Percentiles rank a stretch among this genome's conserved stretches.
Conservation (phyloP, 345 rosid species). For the Eucalyptus caleyi region DNA sequence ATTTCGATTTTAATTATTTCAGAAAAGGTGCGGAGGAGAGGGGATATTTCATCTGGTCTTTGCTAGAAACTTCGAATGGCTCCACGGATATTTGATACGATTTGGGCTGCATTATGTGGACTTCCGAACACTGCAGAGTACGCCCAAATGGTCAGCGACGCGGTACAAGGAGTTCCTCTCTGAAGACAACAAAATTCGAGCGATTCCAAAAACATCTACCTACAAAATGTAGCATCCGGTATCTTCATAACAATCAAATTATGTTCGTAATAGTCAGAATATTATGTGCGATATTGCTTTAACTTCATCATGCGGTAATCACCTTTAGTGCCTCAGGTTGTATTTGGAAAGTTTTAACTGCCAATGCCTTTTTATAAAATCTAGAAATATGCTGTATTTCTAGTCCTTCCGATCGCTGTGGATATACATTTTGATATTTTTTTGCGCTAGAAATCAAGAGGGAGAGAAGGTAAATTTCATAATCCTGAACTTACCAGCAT, state of each 20-base stretch:
- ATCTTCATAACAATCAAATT: not conserved
- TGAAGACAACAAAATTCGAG: not conserved
- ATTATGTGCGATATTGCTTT: too few relatives aligned
- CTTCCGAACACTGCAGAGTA: not conserved
- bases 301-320: too few relatives aligned
- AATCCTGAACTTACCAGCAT: too few relatives aligned
- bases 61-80: not conserved
- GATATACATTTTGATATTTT: not conserved
- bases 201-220: not conserved
- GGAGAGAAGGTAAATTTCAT: too few relatives aligned
- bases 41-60: not conserved
- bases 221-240: not conserved
- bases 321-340: not conserved
- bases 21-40: not conserved
- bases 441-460: too few relatives aligned
- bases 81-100: not conserved
- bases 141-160: not conserved
- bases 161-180: not conserved
- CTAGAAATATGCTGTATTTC: not conserved
- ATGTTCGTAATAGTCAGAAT: too few relatives aligned
- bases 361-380: not conserved
- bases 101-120: not conserved
- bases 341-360: not conserved
- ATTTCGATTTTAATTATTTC: not conserved
- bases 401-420: not conserved